phyloP scores from a whole-genome alignment of 2,329 filamentous ascomycete species.

The Clarireedia sp. region DNA sequence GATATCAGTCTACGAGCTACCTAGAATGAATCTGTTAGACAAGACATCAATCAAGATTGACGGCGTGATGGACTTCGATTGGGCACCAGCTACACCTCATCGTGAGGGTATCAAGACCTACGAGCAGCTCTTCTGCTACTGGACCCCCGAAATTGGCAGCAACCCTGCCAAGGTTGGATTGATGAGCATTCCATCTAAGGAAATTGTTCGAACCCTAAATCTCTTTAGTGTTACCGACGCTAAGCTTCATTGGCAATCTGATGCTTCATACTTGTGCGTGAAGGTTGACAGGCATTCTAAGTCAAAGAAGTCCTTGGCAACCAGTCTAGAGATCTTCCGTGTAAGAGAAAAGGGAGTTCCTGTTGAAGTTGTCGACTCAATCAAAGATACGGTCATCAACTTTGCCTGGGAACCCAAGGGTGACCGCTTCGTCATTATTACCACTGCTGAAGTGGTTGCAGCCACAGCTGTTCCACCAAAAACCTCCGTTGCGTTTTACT shows the following conservation, averaged over 20 bases:
- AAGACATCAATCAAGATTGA: slow-evolving; percentile 95
- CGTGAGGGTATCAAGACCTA: slow-evolving; percentile 83
- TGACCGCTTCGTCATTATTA: slow-evolving; percentile 94
- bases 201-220: slow-evolving; percentile 89
- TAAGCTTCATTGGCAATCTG: slow-evolving; percentile 98
- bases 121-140: slow-evolving; percentile 96
- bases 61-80: slow-evolving; percentile 95
- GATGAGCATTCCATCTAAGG: slow-evolving; percentile 93
- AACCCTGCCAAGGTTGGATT: slow-evolving; percentile 95
- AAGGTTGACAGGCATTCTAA: slow-evolving; percentile 99
- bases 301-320: slow-evolving; percentile 96
- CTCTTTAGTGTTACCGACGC: slow-evolving; percentile 97
- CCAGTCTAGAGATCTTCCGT: slow-evolving; percentile 97
- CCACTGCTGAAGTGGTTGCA: slow-evolving; percentile 73
- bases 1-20: slow-evolving; percentile 86
- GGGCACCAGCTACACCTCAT: slow-evolving; percentile 76
- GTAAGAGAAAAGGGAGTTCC: slow-evolving; percentile 96
- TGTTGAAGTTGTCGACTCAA: slow-evolving; percentile 92
- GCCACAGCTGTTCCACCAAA: slow-evolving; percentile 82
- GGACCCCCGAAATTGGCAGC: slow-evolving; percentile 96
- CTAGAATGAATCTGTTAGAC: slow-evolving; percentile 81
- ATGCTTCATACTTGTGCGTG: slow-evolving; percentile 87
- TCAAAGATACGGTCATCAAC: slow-evolving; percentile 99
- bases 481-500: slow-evolving; percentile 93
- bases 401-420: slow-evolving; percentile 99